Conservation (phyloP, 495 filamentous ascomycete genomes). For the Thermochaetoides thermophila region DNA sequence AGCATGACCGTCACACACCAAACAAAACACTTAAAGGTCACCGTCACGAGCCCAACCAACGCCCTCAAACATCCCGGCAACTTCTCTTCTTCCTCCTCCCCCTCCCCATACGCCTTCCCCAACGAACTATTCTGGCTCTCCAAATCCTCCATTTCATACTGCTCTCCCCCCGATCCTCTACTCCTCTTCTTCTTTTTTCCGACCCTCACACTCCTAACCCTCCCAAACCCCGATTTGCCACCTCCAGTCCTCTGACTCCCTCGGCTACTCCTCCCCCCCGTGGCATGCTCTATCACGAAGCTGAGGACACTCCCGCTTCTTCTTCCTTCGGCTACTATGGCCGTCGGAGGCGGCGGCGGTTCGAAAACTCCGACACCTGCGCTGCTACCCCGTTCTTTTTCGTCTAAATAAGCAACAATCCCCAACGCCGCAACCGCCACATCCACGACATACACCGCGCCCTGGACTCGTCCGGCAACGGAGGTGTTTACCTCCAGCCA, state of each 20-base stretch:
- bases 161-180: slow-evolving; percentile 17
- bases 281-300: too few relatives aligned
- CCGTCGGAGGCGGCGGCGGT: slow-evolving; percentile 3
- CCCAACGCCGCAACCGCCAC: slow-evolving; percentile 53
- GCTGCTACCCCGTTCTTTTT: too few relatives aligned
- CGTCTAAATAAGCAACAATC: slow-evolving; percentile 51
- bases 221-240: slow-evolving; percentile 9
- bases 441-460: slow-evolving; percentile 64
- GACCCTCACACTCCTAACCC: slow-evolving; percentile 5
- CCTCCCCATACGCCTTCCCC: slow-evolving; percentile 16
- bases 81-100: slow-evolving; percentile 27
- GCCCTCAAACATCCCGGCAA: slow-evolving; percentile 24
- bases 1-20: slow-evolving; percentile 32
- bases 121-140: slow-evolving; percentile 43
- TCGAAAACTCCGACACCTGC: slow-evolving; percentile 5
- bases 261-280: slow-evolving; percentile 7
- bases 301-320: too few relatives aligned
- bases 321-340: too few relatives aligned
- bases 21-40: slow-evolving; percentile 31
- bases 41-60: slow-evolving; percentile 24
- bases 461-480: slow-evolving; percentile 33
- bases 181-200: slow-evolving; percentile 12
- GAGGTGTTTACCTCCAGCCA: slow-evolving; percentile 39
- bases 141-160: slow-evolving; percentile 42
- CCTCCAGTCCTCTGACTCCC: slow-evolving; percentile 17